Conservation (phyloP, 2,329 filamentous ascomycete genomes). For the Diaporthe australafricana region DNA sequence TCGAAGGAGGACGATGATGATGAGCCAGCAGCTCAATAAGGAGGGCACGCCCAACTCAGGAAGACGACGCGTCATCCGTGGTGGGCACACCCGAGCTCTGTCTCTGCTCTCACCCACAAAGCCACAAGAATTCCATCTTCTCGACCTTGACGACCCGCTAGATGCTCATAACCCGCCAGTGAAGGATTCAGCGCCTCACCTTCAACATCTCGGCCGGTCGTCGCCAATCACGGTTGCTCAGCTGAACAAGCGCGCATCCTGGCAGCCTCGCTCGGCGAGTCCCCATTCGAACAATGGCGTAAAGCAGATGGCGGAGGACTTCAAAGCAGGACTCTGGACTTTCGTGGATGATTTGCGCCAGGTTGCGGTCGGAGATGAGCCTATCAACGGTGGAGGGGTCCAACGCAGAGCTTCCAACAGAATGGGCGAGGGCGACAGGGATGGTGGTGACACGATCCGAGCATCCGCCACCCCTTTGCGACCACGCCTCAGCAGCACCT, state of each 20-base stretch:
- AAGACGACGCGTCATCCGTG: slow-evolving; percentile 76
- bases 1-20: slow-evolving; percentile 75
- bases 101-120: slow-evolving; percentile 83
- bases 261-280: slow-evolving; percentile 64
- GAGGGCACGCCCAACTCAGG: slow-evolving; percentile 50
- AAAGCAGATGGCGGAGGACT: slow-evolving; percentile 88
- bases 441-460: slow-evolving; percentile 57
- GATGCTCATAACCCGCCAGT: slow-evolving; percentile 55
- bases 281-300: slow-evolving; percentile 53
- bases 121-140: slow-evolving; percentile 56
- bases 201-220: slow-evolving; percentile 47
- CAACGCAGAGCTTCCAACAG: slow-evolving; percentile 37
- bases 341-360: slow-evolving; percentile 96
- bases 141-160: slow-evolving; percentile 57
- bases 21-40: slow-evolving; percentile 58
- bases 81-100: slow-evolving; percentile 71
- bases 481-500: slow-evolving; percentile 55
- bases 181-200: slow-evolving; percentile 45
- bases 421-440: slow-evolving; percentile 48
- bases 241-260: slow-evolving; percentile 68
- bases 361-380: slow-evolving; percentile 95
- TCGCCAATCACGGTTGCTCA: slow-evolving; percentile 48
- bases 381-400: slow-evolving; percentile 65
- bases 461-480: slow-evolving; percentile 52
- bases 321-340: slow-evolving; percentile 90